phyloP scores from a whole-genome alignment of 768 basidiomycete genomes.

The Chalciporus piperatus region DNA sequence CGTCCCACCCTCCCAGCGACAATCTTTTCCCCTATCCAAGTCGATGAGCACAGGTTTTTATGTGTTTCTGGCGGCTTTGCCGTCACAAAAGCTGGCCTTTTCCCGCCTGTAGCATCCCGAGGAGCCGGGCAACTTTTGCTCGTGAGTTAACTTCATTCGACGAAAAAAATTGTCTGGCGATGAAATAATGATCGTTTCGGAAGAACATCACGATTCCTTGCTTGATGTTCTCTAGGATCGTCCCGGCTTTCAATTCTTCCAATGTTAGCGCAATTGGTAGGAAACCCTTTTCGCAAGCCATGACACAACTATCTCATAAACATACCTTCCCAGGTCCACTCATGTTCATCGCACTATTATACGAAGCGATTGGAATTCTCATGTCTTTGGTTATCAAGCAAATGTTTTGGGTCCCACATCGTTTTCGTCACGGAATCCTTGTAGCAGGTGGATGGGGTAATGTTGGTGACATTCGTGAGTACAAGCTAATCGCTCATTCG shows the following conservation, averaged over 20 bases:
- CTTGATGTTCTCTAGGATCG: constrained; percentile 69
- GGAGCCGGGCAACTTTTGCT: constrained; percentile 61
- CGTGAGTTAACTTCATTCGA: constrained; percentile 24
- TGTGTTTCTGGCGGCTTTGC: constrained; percentile 54
- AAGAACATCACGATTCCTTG: constrained; percentile 60
- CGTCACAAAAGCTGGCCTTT: constrained; percentile 58
- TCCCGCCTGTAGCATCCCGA: constrained; percentile 55
- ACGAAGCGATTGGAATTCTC: constrained; percentile 52
- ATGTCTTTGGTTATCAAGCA: constrained; percentile 56
- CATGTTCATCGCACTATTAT: constrained; percentile 56
- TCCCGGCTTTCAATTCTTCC: constrained; percentile 59
- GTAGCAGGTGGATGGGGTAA: constrained; percentile 71
- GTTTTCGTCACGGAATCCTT: constrained; percentile 69
- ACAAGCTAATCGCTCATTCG: background rate
- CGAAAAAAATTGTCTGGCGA: background rate
- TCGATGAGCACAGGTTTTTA: constrained; percentile 41
- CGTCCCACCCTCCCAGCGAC: constrained; percentile 19
- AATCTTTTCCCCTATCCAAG: background rate
- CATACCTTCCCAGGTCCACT: constrained; percentile 51
- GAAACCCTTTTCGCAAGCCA: constrained; percentile 6
- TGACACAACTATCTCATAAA: background rate
- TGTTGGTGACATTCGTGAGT: constrained; percentile 66
- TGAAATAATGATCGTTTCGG: background rate
- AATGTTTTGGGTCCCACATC: constrained; percentile 75
- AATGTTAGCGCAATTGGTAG: constrained; percentile 56